Base-by-base conservation (phyloP, 306 rosid species). In the Rubus parviflorus region DNA sequence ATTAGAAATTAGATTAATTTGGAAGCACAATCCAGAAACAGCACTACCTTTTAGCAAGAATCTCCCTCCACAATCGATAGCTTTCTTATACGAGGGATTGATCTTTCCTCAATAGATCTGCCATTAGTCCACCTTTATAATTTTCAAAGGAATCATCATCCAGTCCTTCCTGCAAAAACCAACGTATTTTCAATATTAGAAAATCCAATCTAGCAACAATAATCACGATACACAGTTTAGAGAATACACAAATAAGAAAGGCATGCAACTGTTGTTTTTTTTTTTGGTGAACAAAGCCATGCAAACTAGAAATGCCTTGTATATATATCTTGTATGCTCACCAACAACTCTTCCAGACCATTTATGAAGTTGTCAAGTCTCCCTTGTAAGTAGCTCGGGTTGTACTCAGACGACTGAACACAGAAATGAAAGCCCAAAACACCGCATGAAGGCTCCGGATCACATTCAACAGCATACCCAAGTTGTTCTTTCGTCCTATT, bases 401-500 rank as follows among this genome's bases (percentile, higher is more conserved):
- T 80, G 85, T 88, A 90, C 83, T 90, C 97, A 5, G 98, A 85
- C 45, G 98, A 95, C 81, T 95, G 97, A 76, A 95, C 81, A 16
- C 88, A 78, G 85, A 95, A 95, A 87, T 90, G 89, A 81, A 88
- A 89, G 20, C 97, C 97, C 70, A 85, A 89, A 56, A 90, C 83
- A 46, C 91, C 89, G 81, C 86, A 89, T 62, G 95, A 90, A 72
- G 82, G 17, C 78, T 92, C 86, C 22, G 89, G 91, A 80, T 93
- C 80, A 82, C 92, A 90, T 63, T 90, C 74, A 68, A 95, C 98
- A 65, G 78, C 83, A 90, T 95, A 95, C 80, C 98, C 98, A 81
- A 95, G 98, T 86, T 92, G 98, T 89, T 95, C 98, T 87, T 92
- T 94, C 72, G 98, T 94, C 87, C 98, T 94, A 79, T 71, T 80